Evolutionary conservation across 495 filamentous ascomycete genomes (phyloP).

Genomic region (Penicillium herquei): DNA sequence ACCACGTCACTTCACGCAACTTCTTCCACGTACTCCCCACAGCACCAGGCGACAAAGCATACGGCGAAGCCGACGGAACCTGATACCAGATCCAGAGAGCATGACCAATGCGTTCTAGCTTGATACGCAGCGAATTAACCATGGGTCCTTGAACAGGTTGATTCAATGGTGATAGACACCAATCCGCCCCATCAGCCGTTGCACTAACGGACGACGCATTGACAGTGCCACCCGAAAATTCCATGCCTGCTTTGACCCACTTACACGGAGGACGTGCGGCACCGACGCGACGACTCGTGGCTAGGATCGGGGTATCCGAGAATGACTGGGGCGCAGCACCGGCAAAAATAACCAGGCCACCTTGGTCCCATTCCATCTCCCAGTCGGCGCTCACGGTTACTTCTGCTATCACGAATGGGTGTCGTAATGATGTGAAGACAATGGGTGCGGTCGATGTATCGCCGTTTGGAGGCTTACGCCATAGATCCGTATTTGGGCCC

Average conservation of each 20-base stretch:
- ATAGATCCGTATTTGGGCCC: slow-evolving; percentile 54
- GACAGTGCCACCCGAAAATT: slow-evolving; percentile 51
- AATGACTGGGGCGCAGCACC: slow-evolving; percentile 59
- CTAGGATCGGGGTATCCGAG: slow-evolving; percentile 16
- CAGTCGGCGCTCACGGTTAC: slow-evolving; percentile 59
- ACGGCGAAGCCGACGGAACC: slow-evolving; percentile 37
- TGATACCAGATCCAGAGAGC: slow-evolving; percentile 60
- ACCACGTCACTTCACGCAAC: slow-evolving; percentile 58
- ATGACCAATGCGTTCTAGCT: slow-evolving; percentile 57
- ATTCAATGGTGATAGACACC: slow-evolving; percentile 50
- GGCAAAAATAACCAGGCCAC: slow-evolving; percentile 74
- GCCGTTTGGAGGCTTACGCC: slow-evolving; percentile 54
- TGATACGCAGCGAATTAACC: slow-evolving; percentile 50
- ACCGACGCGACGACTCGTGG: slow-evolving; percentile 9
- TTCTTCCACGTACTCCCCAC: slow-evolving; percentile 54
- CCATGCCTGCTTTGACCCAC: slow-evolving; percentile 61
- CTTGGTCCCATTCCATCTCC: slow-evolving; percentile 63
- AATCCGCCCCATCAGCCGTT: slow-evolving; percentile 56
- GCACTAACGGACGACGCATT: slow-evolving; percentile 56
- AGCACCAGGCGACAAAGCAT: slow-evolving; percentile 35
- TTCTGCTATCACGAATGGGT: slow-evolving; percentile 54
- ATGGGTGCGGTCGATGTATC: slow-evolving; percentile 58
- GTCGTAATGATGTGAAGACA: slow-evolving; percentile 54
- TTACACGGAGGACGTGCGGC: slow-evolving; percentile 37
- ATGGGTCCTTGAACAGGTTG: slow-evolving; percentile 18